Percentiles rank a stretch among this genome's conserved stretches.
Evolutionary conservation across 306 rosid genomes (phyloP).

Genomic region (Lathyrus oleraceus): DNA sequence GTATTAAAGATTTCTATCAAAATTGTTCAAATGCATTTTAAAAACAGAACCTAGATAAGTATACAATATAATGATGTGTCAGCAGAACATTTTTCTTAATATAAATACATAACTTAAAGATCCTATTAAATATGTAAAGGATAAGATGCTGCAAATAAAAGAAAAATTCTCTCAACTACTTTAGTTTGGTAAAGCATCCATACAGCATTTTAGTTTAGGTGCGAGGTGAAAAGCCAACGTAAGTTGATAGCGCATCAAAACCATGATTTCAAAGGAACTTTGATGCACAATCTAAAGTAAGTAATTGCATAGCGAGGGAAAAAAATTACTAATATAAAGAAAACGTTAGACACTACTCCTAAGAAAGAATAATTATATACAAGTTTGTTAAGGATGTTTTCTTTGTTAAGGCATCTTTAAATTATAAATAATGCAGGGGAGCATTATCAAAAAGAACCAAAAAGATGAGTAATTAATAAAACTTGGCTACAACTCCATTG

Average conservation of each 20-base stretch:
- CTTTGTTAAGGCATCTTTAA: slow-evolving; percentile 22
- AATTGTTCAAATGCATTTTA: background rate
- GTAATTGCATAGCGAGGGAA: background rate
- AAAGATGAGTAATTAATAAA: background rate
- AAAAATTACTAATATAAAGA: background rate
- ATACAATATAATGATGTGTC: too few relatives aligned
- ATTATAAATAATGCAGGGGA: slow-evolving; percentile 27
- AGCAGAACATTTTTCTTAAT: background rate
- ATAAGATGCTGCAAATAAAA: background rate
- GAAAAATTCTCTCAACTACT: background rate
- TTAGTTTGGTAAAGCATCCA: background rate
- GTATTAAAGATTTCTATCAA: background rate
- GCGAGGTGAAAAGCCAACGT: background rate
- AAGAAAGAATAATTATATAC: slow-evolving; percentile 42
- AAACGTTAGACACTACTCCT: background rate
- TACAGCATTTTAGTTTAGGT: slow-evolving; percentile 3
- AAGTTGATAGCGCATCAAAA: background rate
- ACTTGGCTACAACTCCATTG: slow-evolving; percentile 31
- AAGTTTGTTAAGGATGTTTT: slow-evolving; percentile 23
- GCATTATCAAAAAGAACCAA: slow-evolving; percentile 9
- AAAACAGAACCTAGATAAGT: too few relatives aligned
- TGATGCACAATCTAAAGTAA: background rate
- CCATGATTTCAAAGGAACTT: slow-evolving; percentile 24
- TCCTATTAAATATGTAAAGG: background rate
- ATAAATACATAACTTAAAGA: background rate